Base-by-base conservation (phyloP, 1,139 yeast species). In the Zygotorulaspora mrakii region DNA sequence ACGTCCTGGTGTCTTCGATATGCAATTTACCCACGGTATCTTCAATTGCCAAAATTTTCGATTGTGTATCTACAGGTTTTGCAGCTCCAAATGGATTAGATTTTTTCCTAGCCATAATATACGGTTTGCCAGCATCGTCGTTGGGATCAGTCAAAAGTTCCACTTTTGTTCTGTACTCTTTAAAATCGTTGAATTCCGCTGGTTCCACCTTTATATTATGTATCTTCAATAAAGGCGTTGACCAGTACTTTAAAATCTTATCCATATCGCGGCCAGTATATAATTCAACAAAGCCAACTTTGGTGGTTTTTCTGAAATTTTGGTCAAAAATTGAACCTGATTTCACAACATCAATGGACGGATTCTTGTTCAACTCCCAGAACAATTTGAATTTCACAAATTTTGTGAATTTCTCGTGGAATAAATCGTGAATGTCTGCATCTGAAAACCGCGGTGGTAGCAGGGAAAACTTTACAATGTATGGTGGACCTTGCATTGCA, bases 281-380 rank as follows among this genome's bases (percentile, higher is more conserved):
- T 45, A 79, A 62, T 56, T 79, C 85, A 4, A 78, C 82, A 62
- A 79, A 79, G 4, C 82, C 78, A n/a, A 76, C 76, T 53, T 76
- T 77, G 42, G 67, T 68, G 27, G 53, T 57, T 28, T 55, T 54
- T 35, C 61, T 62, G 33, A 65, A 54, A 21, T 61, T 49, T 20
- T 55, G 61, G 11, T 58, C 54, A 35, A 65, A 61, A 22, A 57
- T 47, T 2, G 46, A 31, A 1, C 57, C 54, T 16, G 47, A 45
- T 32, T 56, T 55, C 27, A 55, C 31, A 1, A 54, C 42, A 5
- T 47, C 40, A 6, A 54, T 46, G 5, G 63, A 44, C 3, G 59
- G 54, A 27, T 59, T 57, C 35, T 47, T 52, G 39, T 66, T 62
- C 10, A 65, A 40, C 35, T 67, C 72, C 70, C 71, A 67, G 38